Percentiles rank a stretch among this genome's conserved stretches.
Evolutionary conservation across 345 rosid species (phyloP).

Genomic region (Zanthoxylum bungeanum): DNA sequence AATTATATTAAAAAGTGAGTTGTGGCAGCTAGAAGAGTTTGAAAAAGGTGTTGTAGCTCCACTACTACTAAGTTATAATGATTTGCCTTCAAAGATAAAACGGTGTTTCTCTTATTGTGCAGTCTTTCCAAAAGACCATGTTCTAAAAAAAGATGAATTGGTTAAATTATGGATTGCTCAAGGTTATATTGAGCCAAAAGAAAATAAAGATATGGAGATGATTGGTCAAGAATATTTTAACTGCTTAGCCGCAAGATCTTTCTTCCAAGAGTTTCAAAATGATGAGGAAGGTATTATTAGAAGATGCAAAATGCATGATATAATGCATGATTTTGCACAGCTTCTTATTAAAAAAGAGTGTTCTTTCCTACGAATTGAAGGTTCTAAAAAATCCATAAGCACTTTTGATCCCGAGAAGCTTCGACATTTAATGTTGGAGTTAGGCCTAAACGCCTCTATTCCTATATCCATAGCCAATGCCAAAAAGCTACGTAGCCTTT

Average conservation of each 20-base stretch:
- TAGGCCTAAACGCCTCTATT: not conserved
- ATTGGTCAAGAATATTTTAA: not conserved
- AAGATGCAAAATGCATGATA: not conserved
- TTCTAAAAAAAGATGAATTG: no score
- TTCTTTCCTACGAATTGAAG: not conserved
- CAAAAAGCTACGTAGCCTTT: not conserved
- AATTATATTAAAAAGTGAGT: not conserved
- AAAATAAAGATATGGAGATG: not conserved
- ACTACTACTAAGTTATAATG: not conserved
- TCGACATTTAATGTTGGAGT: not conserved
- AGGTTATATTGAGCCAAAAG: not conserved
- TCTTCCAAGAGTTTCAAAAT: not conserved
- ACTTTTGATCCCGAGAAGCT: not conserved
- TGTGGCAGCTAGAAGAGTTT: not conserved
- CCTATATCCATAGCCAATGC: not conserved
- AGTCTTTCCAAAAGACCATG: not conserved
- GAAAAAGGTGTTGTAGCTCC: not conserved
- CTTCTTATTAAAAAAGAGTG: not conserved
- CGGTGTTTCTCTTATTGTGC: conserved; percentile 3
- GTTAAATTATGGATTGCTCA: not conserved
- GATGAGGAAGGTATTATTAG: not conserved
- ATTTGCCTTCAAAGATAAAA: not conserved
- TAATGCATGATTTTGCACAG: not conserved
- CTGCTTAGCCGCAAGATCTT: not conserved
- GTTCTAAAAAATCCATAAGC: not conserved